Conservation (phyloP, 306 rosid genomes). For the Cyamopsis tetragonoloba region DNA sequence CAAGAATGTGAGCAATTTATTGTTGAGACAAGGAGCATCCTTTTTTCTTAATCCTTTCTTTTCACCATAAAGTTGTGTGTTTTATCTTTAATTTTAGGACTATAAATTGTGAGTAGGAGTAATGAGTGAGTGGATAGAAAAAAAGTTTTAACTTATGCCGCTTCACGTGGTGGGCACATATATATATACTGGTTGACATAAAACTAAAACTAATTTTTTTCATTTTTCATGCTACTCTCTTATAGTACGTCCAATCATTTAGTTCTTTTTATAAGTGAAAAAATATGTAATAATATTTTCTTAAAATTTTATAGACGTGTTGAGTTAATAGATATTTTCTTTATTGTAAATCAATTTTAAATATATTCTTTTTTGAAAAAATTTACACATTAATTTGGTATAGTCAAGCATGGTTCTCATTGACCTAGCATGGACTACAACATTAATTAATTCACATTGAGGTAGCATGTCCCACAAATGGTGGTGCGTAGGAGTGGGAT, state of each 20-base stretch:
- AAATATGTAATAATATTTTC: too few relatives aligned
- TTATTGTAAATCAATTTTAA: too few relatives aligned
- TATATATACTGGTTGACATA: slow-evolving; percentile 38
- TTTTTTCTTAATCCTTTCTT: slow-evolving; percentile 41
- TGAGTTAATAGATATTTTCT: too few relatives aligned
- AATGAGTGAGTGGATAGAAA: slow-evolving; percentile 46
- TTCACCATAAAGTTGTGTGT: slow-evolving; percentile 54
- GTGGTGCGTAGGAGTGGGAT: slow-evolving; percentile 31
- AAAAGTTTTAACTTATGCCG: slow-evolving; percentile 45
- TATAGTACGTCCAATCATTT: too few relatives aligned
- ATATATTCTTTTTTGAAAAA: too few relatives aligned
- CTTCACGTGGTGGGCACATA: slow-evolving; percentile 77
- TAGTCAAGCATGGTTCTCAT: too few relatives aligned
- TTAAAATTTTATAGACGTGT: too few relatives aligned
- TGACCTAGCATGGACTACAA: slow-evolving; percentile 25
- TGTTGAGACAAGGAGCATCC: slow-evolving; percentile 44
- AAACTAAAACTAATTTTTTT: slow-evolving; percentile 13
- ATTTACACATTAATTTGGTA: too few relatives aligned
- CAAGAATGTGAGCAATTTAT: slow-evolving; percentile 44
- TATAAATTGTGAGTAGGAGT: slow-evolving; percentile 41
- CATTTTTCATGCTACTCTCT: not conserved
- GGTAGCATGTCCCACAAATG: slow-evolving; percentile 13
- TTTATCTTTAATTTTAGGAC: slow-evolving; percentile 36
- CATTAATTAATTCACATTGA: too few relatives aligned
- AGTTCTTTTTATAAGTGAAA: too few relatives aligned